These are phyloP conservation scores for Colletotrichum somersetense DNA, from an alignment of 2,329 filamentous ascomycete species.

Conservation along the genomic window DNA sequence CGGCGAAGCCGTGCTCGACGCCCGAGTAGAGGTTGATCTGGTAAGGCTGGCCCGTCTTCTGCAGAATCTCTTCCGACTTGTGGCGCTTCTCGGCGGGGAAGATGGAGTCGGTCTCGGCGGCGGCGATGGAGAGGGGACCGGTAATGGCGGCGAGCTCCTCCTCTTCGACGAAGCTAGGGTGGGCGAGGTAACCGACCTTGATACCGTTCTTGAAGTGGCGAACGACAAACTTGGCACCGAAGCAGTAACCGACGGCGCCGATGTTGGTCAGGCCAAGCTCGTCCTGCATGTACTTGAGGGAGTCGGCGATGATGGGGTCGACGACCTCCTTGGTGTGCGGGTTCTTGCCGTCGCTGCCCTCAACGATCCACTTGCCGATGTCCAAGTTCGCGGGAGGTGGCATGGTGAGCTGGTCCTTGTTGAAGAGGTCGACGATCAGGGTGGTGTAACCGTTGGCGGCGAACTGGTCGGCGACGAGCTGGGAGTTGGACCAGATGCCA, in stretches of 20 bases:
- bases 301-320: slow-evolving; percentile 51
- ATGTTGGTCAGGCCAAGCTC: slow-evolving; percentile 69
- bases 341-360: slow-evolving; percentile 62
- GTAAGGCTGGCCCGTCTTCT: slow-evolving; percentile 70
- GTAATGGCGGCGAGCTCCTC: slow-evolving; percentile 75
- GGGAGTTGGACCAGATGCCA: slow-evolving; percentile 62
- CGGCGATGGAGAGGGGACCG: slow-evolving; percentile 77
- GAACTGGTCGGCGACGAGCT: slow-evolving; percentile 57
- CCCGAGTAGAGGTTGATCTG: slow-evolving; percentile 83
- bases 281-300: slow-evolving; percentile 68
- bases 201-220: slow-evolving; percentile 75
- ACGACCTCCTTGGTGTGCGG: slow-evolving; percentile 53
- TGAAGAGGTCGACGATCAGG: slow-evolving; percentile 55
- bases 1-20: slow-evolving; percentile 80
- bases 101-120: slow-evolving; percentile 73
- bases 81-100: slow-evolving; percentile 75
- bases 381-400: slow-evolving; percentile 53
- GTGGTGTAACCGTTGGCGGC: slow-evolving; percentile 56
- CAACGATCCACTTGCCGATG: slow-evolving; percentile 50
- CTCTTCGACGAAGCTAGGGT: slow-evolving; percentile 80
- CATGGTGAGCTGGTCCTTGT: slow-evolving; percentile 59
- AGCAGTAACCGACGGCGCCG: slow-evolving; percentile 79
- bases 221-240: slow-evolving; percentile 80
- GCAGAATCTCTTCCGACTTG: slow-evolving; percentile 73
- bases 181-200: slow-evolving; percentile 79